These are phyloP conservation scores for Tolypocladium endophyticum DNA, from an alignment of 2,329 filamentous ascomycete species.

Conservation along the genomic window DNA sequence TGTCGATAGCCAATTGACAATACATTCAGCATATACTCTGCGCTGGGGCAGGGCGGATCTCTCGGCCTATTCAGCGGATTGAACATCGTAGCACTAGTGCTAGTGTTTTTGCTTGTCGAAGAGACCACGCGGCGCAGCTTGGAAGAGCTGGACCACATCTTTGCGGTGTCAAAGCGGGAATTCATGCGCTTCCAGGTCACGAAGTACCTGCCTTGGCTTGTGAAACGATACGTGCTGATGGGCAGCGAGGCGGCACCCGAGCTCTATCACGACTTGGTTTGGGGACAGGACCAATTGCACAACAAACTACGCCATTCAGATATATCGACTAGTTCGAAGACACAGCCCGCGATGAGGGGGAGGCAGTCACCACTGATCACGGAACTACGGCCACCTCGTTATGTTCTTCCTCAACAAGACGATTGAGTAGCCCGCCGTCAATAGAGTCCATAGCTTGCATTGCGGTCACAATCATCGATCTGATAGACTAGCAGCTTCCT, in stretches of 20 bases:
- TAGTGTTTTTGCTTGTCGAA: conserved; percentile 33
- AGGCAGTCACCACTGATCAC: background rate
- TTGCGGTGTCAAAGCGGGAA: conserved; percentile 23
- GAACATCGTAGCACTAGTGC: conserved; percentile 33
- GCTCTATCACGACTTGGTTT: conserved; percentile 22
- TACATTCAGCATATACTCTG: conserved; percentile 9
- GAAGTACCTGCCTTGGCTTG: conserved; percentile 24
- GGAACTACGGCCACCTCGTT: background rate
- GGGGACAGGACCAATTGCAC: conserved; percentile 9
- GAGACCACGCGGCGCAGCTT: conserved; percentile 29
- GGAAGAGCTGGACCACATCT: conserved; percentile 29
- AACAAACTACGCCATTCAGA: background rate
- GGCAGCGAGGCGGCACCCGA: conserved; percentile 13
- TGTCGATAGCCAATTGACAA: background rate
- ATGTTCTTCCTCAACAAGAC: no score
- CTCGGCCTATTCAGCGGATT: conserved; percentile 35
- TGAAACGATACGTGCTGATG: conserved; percentile 14
- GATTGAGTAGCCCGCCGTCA: no score
- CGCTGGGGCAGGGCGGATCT: conserved; percentile 19
- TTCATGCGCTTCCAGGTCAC: conserved; percentile 26
- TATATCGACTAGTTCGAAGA: background rate
- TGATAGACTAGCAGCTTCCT: no score
- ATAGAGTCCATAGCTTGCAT: no score
- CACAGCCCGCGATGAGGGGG: background rate
- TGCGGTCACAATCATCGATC: no score